phyloP scores from a whole-genome alignment of 768 basidiomycete species.

The Pisolithus sp. region DNA sequence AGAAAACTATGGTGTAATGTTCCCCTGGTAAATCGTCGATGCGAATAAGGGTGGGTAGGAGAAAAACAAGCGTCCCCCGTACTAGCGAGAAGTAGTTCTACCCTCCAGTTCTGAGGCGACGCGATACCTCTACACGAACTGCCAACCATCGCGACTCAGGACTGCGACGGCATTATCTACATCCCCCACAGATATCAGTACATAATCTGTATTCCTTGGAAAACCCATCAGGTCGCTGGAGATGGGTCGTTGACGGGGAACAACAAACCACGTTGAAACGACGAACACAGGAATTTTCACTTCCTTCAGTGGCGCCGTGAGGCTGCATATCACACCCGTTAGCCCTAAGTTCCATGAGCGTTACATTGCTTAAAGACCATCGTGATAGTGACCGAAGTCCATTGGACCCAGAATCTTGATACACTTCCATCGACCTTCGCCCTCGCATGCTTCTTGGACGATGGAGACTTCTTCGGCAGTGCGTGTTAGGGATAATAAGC shows the following conservation, averaged over 20 bases:
- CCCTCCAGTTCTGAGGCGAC: no score
- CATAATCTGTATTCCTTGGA: slow-evolving; percentile 60
- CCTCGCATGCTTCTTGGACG: slow-evolving; percentile 39
- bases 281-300: slow-evolving; percentile 53
- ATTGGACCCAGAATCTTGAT: slow-evolving; percentile 62
- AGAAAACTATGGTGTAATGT: no score
- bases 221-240: not conserved
- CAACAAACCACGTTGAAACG: slow-evolving; percentile 53
- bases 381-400: slow-evolving; percentile 45
- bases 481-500: slow-evolving; percentile 51
- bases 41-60: no score
- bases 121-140: slow-evolving; percentile 6
- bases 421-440: slow-evolving; percentile 46
- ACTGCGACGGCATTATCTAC: slow-evolving; percentile 35
- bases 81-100: no score
- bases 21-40: no score
- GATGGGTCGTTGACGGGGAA: not conserved
- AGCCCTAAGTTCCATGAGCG: slow-evolving; percentile 31
- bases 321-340: slow-evolving; percentile 49
- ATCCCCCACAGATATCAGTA: slow-evolving; percentile 46
- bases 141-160: slow-evolving; percentile 49
- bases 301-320: slow-evolving; percentile 47
- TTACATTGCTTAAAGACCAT: not conserved
- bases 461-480: slow-evolving; percentile 58
- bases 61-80: no score